Evolutionary conservation across 805 yeast species (phyloP).

Genomic region (Vanderwaltozyma polyspora): DNA sequence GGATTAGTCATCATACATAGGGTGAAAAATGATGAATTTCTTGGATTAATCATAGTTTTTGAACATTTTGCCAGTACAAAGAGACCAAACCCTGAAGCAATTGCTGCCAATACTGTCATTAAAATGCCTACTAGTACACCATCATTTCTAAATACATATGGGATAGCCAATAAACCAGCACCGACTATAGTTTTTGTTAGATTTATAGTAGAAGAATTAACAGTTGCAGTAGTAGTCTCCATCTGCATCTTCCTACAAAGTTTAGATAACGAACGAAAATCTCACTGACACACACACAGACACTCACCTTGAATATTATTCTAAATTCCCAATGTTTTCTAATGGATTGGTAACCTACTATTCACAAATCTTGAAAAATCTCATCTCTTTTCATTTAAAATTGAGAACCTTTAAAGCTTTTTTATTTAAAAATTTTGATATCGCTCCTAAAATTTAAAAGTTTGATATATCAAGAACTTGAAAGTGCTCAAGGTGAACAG

Average conservation of each 20-base stretch:
- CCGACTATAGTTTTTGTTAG: conserved; percentile 71
- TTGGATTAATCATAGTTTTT: conserved; percentile 41
- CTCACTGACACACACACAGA: no score
- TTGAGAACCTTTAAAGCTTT: no score
- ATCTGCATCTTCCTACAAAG: conserved; percentile 7
- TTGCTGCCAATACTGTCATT: conserved; percentile 49
- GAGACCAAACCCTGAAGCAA: conserved; percentile 58
- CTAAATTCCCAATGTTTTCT: no score
- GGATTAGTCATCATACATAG: conserved; percentile 66
- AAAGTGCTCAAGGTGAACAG: no score
- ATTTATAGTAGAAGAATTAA: conserved; percentile 50
- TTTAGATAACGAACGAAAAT: no score
- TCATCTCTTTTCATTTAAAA: no score
- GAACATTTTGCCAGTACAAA: conserved; percentile 52
- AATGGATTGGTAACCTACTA: no score
- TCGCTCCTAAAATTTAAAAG: no score
- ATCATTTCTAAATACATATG: conserved; percentile 56
- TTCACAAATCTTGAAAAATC: no score
- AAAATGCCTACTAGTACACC: conserved; percentile 49
- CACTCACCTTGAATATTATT: no score
- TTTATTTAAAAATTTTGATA: no score
- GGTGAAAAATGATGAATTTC: conserved; percentile 57
- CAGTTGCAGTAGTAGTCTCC: conserved; percentile 35
- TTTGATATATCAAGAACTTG: no score
- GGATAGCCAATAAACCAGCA: conserved; percentile 64